Evolutionary conservation across 805 yeast genomes (phyloP), one percentile per base, ranked within the genome.

Genomic region (Candida railenensis): DNA sequence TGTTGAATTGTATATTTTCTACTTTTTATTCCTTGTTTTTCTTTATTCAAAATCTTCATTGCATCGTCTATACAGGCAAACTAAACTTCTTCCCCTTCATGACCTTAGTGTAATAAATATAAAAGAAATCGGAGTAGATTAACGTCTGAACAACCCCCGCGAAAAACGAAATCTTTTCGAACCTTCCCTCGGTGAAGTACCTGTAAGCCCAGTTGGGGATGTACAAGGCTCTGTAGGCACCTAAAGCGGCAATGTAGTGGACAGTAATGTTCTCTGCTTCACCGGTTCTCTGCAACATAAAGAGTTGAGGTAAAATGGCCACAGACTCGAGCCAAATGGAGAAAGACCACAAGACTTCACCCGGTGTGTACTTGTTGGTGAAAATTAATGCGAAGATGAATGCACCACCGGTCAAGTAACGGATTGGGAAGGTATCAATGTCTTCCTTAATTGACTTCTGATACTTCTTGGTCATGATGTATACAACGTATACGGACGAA

Each of bases 131-230:
- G 2, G 97, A 89, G 70, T 94, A 94, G 30, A 94, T 69, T 47
- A 82, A 71, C 0, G 97, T 89, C 71, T 94, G 99, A 36, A 89
- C 65, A 30, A 94, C 50, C 20, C 98, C 98, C 0, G 97, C 85
- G 18, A 78, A 58, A 8, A 92, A 72, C 2, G 96, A 78, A 46
- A 91, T 73, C 52, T 76, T 77, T 59, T 90, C 96, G 47, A 85
- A 71, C 52, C 76, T 73, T 20, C 73, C 78, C 53, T 87, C 92
- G 11, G 76, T 66, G 50, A 69, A 69, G 69, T 84, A 89, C 65
- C 97, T 81, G 77, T 90, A 94, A 54, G 90, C 63, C 99, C 99
- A 94, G 68, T 92, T 94, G 53, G 96, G 95, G 55, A 94, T 81
- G 64, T 94, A 94, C 43, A 94, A 73, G 0, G 92, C 87, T 55